Percentiles rank a stretch among this genome's conserved stretches.
Evolutionary conservation across 176 grass and related monocot species (phyloP).

Genomic region (Olyra latifolia): DNA sequence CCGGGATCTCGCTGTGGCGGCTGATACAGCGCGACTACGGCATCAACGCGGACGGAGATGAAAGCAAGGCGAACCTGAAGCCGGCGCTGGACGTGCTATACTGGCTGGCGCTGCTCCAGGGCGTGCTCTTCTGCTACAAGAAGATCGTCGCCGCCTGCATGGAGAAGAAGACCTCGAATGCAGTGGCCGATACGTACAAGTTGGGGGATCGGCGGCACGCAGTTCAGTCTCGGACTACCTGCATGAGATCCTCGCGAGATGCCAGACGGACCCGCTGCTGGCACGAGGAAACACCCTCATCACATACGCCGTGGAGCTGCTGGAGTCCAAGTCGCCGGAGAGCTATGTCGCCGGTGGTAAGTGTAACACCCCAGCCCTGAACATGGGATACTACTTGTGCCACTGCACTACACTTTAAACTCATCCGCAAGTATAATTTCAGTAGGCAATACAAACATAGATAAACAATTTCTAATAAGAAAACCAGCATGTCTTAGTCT

Average conservation of each 20-base stretch:
- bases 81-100: background rate
- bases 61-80: background rate
- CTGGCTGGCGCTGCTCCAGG: background rate
- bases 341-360: too few species aligned
- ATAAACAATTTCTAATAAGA: too few species aligned
- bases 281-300: background rate
- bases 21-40: background rate
- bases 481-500: too few species aligned
- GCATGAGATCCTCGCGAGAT: background rate
- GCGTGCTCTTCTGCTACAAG: background rate
- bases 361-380: too few species aligned
- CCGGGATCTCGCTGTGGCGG: background rate
- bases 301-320: too few species aligned
- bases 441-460: too few species aligned
- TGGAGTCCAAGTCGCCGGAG: too few species aligned
- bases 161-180: background rate
- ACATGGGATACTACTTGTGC: too few species aligned
- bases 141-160: accelerated
- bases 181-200: background rate
- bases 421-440: too few species aligned
- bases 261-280: background rate
- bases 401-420: too few species aligned
- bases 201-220: too few species aligned
- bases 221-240: background rate
- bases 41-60: accelerated